Evolutionary conservation across 208 protist species (phyloP).

Genomic region (Crithidia sp.): DNA sequence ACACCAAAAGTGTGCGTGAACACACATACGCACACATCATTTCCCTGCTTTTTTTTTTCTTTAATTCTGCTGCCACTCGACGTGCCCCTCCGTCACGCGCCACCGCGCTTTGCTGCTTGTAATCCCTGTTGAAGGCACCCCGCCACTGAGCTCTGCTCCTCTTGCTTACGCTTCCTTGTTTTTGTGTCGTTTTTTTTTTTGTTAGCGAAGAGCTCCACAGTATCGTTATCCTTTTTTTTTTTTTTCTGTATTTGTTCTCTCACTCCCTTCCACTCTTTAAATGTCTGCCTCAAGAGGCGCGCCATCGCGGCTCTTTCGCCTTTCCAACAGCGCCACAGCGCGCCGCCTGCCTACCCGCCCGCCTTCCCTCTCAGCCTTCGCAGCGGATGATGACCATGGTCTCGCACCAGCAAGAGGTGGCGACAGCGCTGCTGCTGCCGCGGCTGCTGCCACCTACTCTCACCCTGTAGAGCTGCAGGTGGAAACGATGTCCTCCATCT

Average conservation of each 20-base stretch:
- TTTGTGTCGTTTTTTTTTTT: background rate
- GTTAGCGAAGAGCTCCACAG: too few species aligned
- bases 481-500: constrained; percentile 68
- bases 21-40: too few species aligned
- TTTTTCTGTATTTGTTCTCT: background rate
- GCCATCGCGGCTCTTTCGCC: background rate
- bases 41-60: background rate
- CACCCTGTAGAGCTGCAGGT: constrained; percentile 63
- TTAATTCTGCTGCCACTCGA: background rate
- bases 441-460: background rate
- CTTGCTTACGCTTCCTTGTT: background rate
- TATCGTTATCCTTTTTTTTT: background rate
- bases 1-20: too few species aligned
- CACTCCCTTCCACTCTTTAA: background rate
- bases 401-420: background rate
- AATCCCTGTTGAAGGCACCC: too few species aligned
- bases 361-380: constrained; percentile 4
- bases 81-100: too few species aligned
- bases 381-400: background rate
- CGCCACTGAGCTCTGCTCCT: too few species aligned
- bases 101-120: too few species aligned
- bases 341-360: background rate
- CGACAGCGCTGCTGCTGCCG: background rate
- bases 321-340: background rate
- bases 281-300: constrained; percentile 1